Evolutionary conservation across 75 land plant species (phyloP), one percentile per base, ranked within the genome.

Genomic region (Selaginella tamariscina): DNA sequence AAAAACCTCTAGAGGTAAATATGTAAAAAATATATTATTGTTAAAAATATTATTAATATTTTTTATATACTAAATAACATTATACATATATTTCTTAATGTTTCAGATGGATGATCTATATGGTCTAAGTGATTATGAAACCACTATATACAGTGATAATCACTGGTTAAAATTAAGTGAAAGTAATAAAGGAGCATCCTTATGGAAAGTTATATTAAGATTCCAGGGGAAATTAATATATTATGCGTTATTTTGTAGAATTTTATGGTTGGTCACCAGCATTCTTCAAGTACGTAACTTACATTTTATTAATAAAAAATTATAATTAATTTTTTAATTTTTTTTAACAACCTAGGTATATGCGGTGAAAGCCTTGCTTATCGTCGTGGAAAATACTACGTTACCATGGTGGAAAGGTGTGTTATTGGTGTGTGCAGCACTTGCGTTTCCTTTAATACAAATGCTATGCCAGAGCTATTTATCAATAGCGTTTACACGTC

Each of bases 361-460:
- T 28, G 67, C 71, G n/a, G 55, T 76, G 32, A 76, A 64, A 60
- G 74, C 69, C 5, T 33, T 76, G 30, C 70, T 76, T 21, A 33
- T 27, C 28, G 33, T 67, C 23, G 78, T 72, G 13, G 64, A 56
- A 59, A 31, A 66, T 26, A 11, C 31, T 54, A 56, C 30, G 30
- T 21, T 71, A 30, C 60, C 49, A 15, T 76, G 78, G 78, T 76
- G 78, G 78, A 66, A 68, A 64, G 78, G 70, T 1, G 30, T 64
- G 1, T 24, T 76, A 2, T 32, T 76, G 24, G 65, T 76, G 13
- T 56, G 29, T 11, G 78, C 64, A 1, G 71, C 71, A 70, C 18
- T 71, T 59, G 23, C 39, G 33, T 56, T 64, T 1, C 55, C 65
- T 1, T 1, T 33, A 13, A n/a, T 33, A 11, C 62, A 67, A 59